A percentile compares a stretch with the other conserved stretches of the same genome.
These are phyloP conservation scores for Saturnispora sekii DNA, from an alignment of 805 yeast species.

Conservation along the genomic window DNA sequence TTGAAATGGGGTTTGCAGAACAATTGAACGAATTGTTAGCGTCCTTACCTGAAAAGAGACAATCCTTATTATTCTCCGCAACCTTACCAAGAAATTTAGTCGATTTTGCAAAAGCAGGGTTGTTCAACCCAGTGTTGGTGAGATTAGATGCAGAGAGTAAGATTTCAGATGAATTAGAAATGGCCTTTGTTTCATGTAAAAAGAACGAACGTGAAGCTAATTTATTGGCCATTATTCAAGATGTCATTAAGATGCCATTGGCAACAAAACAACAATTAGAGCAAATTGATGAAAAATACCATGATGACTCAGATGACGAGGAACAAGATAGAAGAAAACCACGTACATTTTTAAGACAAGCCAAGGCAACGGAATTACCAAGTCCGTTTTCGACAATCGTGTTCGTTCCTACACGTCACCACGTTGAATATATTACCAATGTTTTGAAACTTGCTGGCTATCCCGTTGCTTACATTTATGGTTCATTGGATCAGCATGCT, in stretches of 20 bases:
- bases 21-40: slow-evolving; percentile 85
- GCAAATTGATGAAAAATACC: slow-evolving; percentile 39
- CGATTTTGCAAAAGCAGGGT: slow-evolving; percentile 96
- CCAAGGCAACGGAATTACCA: slow-evolving; percentile 77
- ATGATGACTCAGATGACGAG: slow-evolving; percentile 45
- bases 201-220: slow-evolving; percentile 86
- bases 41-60: slow-evolving; percentile 72
- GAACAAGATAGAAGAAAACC: slow-evolving; percentile 28
- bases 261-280: slow-evolving; percentile 62
- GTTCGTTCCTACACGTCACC: slow-evolving; percentile 96
- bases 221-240: slow-evolving; percentile 64
- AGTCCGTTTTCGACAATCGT: slow-evolving; percentile 81
- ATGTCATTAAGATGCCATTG: slow-evolving; percentile 73
- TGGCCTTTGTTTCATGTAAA: slow-evolving; percentile 77
- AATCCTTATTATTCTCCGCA: slow-evolving; percentile 86
- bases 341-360: slow-evolving; percentile 42
- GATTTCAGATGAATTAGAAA: slow-evolving; percentile 80
- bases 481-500: slow-evolving; percentile 91
- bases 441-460: slow-evolving; percentile 72
- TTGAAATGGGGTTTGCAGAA: slow-evolving; percentile 93
- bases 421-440: slow-evolving; percentile 80
- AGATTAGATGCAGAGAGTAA: slow-evolving; percentile 89
- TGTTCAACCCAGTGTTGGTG: slow-evolving; percentile 83
- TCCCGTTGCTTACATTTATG: slow-evolving; percentile 80
- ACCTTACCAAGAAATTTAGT: slow-evolving; percentile 88